phyloP scores from a whole-genome alignment of 148 eudicot species.

The Chenopodium berlandieri region DNA sequence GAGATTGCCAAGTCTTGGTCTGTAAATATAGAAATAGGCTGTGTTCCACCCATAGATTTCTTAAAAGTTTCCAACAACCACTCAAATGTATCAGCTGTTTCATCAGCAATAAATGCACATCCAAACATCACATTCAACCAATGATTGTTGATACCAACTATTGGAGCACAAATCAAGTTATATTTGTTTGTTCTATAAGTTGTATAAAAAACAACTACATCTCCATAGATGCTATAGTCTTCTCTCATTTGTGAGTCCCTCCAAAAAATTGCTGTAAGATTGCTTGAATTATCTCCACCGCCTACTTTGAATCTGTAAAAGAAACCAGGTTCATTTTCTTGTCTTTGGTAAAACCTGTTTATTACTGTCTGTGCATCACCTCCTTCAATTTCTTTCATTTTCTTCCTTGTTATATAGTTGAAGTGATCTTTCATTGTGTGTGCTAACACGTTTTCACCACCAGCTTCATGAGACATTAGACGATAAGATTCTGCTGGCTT shows the following conservation, averaged over 20 bases:
- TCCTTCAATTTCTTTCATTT: not conserved
- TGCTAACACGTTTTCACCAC: not conserved
- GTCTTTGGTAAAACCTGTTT: not conserved
- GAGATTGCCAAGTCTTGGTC: not conserved
- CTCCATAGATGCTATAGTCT: not conserved
- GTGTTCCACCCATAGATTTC: not conserved
- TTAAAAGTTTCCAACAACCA: not conserved
- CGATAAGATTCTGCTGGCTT: not conserved
- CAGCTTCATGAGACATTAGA: not conserved
- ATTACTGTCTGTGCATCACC: constrained; percentile 6
- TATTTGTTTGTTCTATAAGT: constrained; percentile 8
- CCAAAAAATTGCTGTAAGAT: not conserved
- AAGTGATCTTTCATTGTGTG: constrained; percentile 3
- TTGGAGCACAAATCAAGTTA: not conserved
- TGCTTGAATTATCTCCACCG: too few species aligned
- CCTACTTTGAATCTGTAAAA: too few species aligned
- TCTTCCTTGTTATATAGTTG: not conserved
- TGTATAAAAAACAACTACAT: not conserved
- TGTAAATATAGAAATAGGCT: not conserved
- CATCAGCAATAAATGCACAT: not conserved
- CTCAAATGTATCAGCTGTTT: not conserved
- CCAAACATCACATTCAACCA: not conserved
- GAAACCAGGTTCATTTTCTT: too few species aligned
- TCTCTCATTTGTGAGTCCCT: constrained; percentile 3
- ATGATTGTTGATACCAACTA: constrained; percentile 11